phyloP scores from a whole-genome alignment of 345 rosid species.

The Salix caprea region DNA sequence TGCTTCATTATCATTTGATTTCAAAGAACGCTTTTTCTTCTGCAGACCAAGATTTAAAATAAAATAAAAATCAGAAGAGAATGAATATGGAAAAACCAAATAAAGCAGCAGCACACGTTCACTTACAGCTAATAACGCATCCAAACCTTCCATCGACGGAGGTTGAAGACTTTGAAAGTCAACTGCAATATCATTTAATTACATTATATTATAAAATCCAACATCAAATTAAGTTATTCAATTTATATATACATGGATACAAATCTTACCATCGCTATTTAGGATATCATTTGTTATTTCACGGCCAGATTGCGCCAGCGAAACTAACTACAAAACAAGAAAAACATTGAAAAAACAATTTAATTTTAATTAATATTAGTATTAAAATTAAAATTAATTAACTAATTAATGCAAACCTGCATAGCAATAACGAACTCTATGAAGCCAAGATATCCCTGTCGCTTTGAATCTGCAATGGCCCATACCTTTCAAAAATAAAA shows the following conservation, averaged over 20 bases:
- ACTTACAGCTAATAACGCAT: conserved; percentile 49
- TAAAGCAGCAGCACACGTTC: not conserved
- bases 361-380: not conserved
- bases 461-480: conserved; percentile 88
- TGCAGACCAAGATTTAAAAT: conserved; percentile 18
- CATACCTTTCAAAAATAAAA: conserved; percentile 49
- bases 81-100: not conserved
- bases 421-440: conserved; percentile 66
- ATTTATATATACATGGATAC: not conserved
- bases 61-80: not conserved
- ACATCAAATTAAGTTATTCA: no score
- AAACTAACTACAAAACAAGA: conserved; percentile 54
- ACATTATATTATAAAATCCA: not conserved
- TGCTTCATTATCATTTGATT: conserved; percentile 38
- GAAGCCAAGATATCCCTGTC: conserved; percentile 82
- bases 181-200: conserved; percentile 33
- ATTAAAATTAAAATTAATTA: not conserved
- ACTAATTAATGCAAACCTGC: conserved; percentile 40
- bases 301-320: conserved; percentile 64
- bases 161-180: conserved; percentile 55
- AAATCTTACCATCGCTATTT: conserved; percentile 32
- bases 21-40: conserved; percentile 58
- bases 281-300: conserved; percentile 53
- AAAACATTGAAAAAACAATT: not conserved
- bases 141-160: conserved; percentile 78